These are phyloP conservation scores for Cladosporium sp. DNA, from an alignment of 2,329 filamentous ascomycete genomes.

Conservation along the genomic window DNA sequence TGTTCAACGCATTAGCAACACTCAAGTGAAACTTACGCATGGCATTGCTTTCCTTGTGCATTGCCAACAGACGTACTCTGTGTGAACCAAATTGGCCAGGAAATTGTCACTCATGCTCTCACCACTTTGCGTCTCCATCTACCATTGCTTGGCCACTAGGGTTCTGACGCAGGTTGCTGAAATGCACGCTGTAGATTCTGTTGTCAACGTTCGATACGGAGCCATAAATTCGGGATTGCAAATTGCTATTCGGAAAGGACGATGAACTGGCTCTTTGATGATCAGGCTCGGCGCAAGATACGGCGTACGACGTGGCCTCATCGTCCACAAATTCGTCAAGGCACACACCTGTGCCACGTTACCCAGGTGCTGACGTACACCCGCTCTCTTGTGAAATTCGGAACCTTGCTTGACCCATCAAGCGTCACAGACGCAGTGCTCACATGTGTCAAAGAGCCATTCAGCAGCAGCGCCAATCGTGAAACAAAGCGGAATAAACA, in stretches of 20 bases:
- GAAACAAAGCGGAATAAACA: neutral
- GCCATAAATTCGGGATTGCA: neutral
- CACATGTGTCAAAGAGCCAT: neutral
- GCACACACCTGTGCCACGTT: neutral
- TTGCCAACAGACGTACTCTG: neutral
- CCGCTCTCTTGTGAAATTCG: neutral
- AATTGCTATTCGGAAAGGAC: neutral
- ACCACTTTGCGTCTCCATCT: neutral
- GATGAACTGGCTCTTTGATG: neutral
- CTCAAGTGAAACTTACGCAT: neutral
- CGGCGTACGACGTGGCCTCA: too few relatives aligned
- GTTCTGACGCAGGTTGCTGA: neutral
- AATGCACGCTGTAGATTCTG: neutral
- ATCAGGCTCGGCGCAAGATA: neutral
- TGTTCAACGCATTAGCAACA: neutral
- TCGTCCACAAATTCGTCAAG: neutral
- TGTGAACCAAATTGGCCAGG: neutral
- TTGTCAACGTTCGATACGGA: neutral
- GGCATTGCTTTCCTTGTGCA: neutral
- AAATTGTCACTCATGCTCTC: neutral
- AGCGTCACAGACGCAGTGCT: neutral
- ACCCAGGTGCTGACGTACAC: neutral
- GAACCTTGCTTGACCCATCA: neutral
- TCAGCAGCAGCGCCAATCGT: neutral
- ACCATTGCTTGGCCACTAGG: neutral